A percentile compares a stretch with the other conserved stretches of the same genome.
phyloP scores from a whole-genome alignment of 495 filamentous ascomycete genomes.

The Hypoxylon lienhwacheense region DNA sequence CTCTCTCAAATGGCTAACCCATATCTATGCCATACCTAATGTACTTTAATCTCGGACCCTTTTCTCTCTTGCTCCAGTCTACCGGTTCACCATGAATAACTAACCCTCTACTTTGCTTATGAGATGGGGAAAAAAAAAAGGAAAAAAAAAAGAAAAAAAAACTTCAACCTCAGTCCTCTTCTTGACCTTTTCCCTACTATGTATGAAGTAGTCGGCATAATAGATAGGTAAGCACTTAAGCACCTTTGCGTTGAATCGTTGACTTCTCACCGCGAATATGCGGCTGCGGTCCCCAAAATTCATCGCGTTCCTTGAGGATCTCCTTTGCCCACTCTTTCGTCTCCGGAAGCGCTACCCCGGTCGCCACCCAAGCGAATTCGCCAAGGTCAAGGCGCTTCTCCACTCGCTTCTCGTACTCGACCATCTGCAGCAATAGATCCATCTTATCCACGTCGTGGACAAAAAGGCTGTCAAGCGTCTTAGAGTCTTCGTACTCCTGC shows the following conservation, averaged over 20 bases:
- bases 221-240: no score
- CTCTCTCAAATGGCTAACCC: no score
- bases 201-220: slow-evolving; percentile 48
- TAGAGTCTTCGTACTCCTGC: slow-evolving; percentile 88
- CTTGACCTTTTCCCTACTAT: slow-evolving; percentile 13
- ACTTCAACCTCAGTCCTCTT: no score
- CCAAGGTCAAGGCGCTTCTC: slow-evolving; percentile 68
- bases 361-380: slow-evolving; percentile 79
- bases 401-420: slow-evolving; percentile 86
- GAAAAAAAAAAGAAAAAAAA: no score
- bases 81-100: no score
- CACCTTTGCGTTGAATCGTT: slow-evolving; percentile 43
- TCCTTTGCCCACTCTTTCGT: slow-evolving; percentile 77
- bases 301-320: slow-evolving; percentile 72
- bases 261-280: slow-evolving; percentile 47
- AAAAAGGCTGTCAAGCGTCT: slow-evolving; percentile 80
- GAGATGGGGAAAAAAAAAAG: no score
- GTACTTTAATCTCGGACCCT: no score
- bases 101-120: no score
- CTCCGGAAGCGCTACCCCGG: slow-evolving; percentile 72
- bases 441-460: slow-evolving; percentile 98
- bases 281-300: slow-evolving; percentile 63
- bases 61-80: no score
- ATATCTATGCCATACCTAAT: no score
- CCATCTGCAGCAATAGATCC: slow-evolving; percentile 90